Evolutionary conservation across 306 rosid genomes (phyloP), one percentile per base, ranked within the genome.

Genomic region (Rosa chinensis): DNA sequence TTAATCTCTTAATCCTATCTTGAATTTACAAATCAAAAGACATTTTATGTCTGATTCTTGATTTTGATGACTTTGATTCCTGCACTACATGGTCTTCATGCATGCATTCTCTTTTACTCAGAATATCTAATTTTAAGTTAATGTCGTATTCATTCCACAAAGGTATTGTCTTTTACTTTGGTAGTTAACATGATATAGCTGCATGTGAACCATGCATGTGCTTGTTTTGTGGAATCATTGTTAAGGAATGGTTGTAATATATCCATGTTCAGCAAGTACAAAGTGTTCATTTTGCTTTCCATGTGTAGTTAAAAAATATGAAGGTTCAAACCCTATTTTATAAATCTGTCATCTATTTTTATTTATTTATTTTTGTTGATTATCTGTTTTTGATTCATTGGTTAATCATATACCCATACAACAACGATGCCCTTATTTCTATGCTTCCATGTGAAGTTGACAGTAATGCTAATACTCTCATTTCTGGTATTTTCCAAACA

Each of bases 1-100:
- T 73, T 66, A 23, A 75, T 72, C 66, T 75, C 70, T 79, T 63
- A 42, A 56, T 68, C 64, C 25, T 87, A 61, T 77, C 72, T 55
- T 70, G 58, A 66, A 73, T 76, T 84, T 69, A 37, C 61, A 76
- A 69, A 39, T 77, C 43, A 80, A 0, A 5, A 16, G 35, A 32
- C 49, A 8, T 69, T 66, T 77, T n/a, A 23, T 50, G 14, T 5
- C 52, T 66, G 39, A 81, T 82, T 73, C 40, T 78, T 59, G 21
- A 21, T 5, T 43, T 55, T 10, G 8, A 21, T 20, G 66, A 39
- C 50, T 23, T 63, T 77, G 44, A 61, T 32, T 50, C 52, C 13
- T 48, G 53, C 42, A 69, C n/a, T 39, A 21, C 58, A 64, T 73
- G 79, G 13, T 42, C 43, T 66, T 21, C 68, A 48, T 64, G 25